Evolutionary conservation across 257 asterid genomes (phyloP), one percentile per base, ranked within the genome.

Genomic region (Solanum virginianum): DNA sequence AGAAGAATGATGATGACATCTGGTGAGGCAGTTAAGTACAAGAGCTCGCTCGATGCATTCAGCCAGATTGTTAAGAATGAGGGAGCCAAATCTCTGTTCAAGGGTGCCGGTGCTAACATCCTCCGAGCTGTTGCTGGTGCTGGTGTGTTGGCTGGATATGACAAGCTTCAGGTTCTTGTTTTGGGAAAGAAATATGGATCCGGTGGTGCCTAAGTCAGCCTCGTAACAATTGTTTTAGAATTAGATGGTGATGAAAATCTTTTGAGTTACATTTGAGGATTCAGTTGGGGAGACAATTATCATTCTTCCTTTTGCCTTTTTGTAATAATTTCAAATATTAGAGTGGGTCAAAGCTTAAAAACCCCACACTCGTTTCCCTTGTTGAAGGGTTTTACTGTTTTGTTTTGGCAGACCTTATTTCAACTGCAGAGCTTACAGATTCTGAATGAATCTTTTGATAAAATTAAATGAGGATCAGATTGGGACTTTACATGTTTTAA

Each of bases 1-100:
- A 94, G 98, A 93, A 93, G 98, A 89, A 94, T 94, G 98, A 94
- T 94, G 98, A 94, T 94, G 98, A 94, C 98, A 26, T 94, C 98
- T 24, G 98, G 98, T 68, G 97, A 94, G 87, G 98, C 98, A 0
- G 97, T 94, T 81, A 94, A 94, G 97, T 94, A 94, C 92, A 94
- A 91, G 94, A 93, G 98, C 90, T 93, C 98, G 0, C 11, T 91
- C 26, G 98, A 94, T 88, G 98, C 98, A 4, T 94, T 94, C 53
- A 0, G 88, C 18, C 98, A 94, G 77, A 94, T 94, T 69, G 88
- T 94, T 17, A 94, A 90, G 91, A 94, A 94, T 43, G 98, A 94
- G 91, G 98, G 98, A 15, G 75, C 94, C 14, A 94, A 93, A 80
- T 94, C 98, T 24, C 59, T 94, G 81, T 94, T 94, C 93, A 94